Base-by-base conservation (phyloP, 2,329 filamentous ascomycete genomes). In the Chrysoporthe deuterocubensis region DNA sequence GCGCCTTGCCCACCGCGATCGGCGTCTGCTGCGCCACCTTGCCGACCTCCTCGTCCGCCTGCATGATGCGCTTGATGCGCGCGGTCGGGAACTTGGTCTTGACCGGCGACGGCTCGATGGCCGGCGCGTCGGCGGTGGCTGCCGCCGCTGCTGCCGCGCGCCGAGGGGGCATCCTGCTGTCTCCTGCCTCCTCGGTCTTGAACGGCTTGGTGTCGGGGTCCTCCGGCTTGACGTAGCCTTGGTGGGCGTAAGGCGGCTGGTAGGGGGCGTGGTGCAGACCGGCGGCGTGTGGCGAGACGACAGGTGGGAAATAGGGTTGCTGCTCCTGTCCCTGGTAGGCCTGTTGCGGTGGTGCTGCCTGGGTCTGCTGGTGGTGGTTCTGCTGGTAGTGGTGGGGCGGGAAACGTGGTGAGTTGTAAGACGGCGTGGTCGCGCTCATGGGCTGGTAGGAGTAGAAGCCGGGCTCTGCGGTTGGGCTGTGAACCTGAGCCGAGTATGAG, bases 21-120 rank as follows among this genome's bases (percentile, higher is more conserved):
- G 95, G 95, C 0, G 96, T 97, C 70, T 98, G 96, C 80, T 99
- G 96, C 4, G 96, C 94, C 11, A 99, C 96, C 81, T 99, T 99
- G 70, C 96, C 96, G 0, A 99, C 94, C 78, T 99, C 96, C 76
- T 99, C 96, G 76, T 99, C 96, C 13, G 95, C 95, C 81, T 99
- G 96, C 96, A 99, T 98, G 75, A 99, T 98, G 63, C 96, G 90
- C 85, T 99, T 99, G 83, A 99, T 99, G 70, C 96, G 88, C 16
- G 96, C 96, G 43, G 97, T 97, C 1, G 96, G 96, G 75, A 99
- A 99, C 75, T 97, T 97, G 44, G 95, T 98, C 79, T 89, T 92
- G 74, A 99, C 93, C 56, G 93, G 85, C 79, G 81, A 97, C 81
- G 78, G 87, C 78, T 81, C 89, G 73, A 87, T 80, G 56, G 78